Evolutionary conservation across 371 early-diverging fungal genomes (phyloP).

Genomic region (Encephalitozoon cuniculi): DNA sequence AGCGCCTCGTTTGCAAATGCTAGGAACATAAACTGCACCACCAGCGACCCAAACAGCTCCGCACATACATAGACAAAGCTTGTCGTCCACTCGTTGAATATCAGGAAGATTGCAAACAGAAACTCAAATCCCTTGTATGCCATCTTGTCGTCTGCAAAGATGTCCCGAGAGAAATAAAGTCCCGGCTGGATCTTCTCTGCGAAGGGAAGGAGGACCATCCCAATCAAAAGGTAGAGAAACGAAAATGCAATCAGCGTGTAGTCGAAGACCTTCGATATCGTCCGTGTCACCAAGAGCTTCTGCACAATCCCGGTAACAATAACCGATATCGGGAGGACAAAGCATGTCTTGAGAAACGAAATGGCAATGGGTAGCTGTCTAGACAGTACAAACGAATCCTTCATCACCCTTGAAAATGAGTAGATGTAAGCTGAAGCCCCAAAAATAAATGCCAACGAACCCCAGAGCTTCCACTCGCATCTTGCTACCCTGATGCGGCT

Average conservation of each 20-base stretch:
- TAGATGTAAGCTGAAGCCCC: conserved; percentile 46
- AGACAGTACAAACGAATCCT: conserved; percentile 51
- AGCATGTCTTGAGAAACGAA: conserved; percentile 48
- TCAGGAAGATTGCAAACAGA: conserved; percentile 40
- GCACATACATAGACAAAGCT: conserved; percentile 50
- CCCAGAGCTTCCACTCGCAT: conserved; percentile 51
- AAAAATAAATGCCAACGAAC: conserved; percentile 51
- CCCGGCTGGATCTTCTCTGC: conserved; percentile 39
- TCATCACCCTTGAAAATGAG: conserved; percentile 55
- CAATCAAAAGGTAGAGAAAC: conserved; percentile 43
- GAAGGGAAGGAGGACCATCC: conserved; percentile 41
- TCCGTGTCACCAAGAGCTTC: conserved; percentile 25
- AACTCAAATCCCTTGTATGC: conserved; percentile 39
- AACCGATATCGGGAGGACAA: conserved; percentile 49
- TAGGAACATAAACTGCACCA: conserved; percentile 55
- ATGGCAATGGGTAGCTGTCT: conserved; percentile 53
- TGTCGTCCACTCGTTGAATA: conserved; percentile 53
- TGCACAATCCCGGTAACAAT: conserved; percentile 43
- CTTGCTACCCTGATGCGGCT: conserved; percentile 38
- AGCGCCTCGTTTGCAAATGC: conserved; percentile 52
- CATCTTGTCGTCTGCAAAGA: conserved; percentile 56
- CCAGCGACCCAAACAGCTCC: conserved; percentile 55
- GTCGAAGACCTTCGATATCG: conserved; percentile 24
- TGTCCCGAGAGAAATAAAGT: conserved; percentile 44
- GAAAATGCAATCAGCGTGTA: conserved; percentile 37